Evolutionary conservation across 768 basidiomycete genomes (phyloP).

Genomic region (Tylopilus rubrobrunneus): DNA sequence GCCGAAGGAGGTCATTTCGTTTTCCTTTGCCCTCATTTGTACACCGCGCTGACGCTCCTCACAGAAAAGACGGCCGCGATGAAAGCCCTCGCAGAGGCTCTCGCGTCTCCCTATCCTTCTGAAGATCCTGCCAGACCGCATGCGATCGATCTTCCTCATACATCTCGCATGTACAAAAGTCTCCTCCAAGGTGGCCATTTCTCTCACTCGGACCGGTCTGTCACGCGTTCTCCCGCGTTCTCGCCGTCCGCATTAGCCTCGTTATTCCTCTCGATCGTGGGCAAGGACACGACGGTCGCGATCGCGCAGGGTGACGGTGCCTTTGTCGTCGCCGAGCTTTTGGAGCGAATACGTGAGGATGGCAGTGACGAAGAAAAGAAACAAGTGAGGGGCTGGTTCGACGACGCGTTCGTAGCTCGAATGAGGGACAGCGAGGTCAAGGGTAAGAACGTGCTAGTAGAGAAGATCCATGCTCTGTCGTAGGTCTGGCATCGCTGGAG

Average conservation of each 20-base stretch:
- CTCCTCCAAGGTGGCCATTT: constrained; percentile 91
- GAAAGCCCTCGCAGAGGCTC: constrained; percentile 53
- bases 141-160: constrained; percentile 77
- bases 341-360: constrained; percentile 52
- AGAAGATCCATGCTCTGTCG: constrained; percentile 42
- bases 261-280: constrained; percentile 52
- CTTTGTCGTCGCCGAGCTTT: constrained; percentile 73
- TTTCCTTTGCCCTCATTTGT: not conserved
- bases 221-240: constrained; percentile 54
- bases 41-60: not conserved
- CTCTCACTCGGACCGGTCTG: constrained; percentile 52
- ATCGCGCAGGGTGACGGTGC: constrained; percentile 64
- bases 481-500: constrained; percentile 6
- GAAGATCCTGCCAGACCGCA: constrained; percentile 49
- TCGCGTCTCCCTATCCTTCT: constrained; percentile 56
- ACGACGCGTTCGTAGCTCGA: constrained; percentile 38
- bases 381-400: constrained; percentile 59
- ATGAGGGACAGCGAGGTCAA: constrained; percentile 58
- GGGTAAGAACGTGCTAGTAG: constrained; percentile 68
- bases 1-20: constrained; percentile 68
- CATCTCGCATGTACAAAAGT: constrained; percentile 81
- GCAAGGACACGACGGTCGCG: constrained; percentile 44
- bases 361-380: constrained; percentile 38
- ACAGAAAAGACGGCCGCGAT: constrained; percentile 70
- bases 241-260: constrained; percentile 57